Percentiles rank a stretch among this genome's conserved stretches.
These are phyloP conservation scores for Noccaea bulbosa DNA, from an alignment of 345 rosid species.

Conservation along the genomic window DNA sequence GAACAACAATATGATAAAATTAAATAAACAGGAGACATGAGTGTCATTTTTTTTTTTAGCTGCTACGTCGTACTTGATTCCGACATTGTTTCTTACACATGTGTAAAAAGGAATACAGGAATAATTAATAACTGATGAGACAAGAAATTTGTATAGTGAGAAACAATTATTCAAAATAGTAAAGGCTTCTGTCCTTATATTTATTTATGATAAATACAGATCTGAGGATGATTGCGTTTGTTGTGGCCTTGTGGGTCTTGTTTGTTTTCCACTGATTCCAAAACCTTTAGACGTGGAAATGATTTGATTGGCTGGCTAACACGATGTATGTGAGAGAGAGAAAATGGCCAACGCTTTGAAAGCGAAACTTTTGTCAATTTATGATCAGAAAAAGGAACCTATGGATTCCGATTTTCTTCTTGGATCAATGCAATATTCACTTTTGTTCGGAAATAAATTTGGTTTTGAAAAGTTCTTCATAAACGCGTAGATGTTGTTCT, in stretches of 20 bases:
- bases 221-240: conserved; percentile 34
- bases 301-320: conserved; percentile 37
- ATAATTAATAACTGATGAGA: conserved; percentile 25
- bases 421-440: no score
- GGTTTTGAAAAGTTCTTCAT: no score
- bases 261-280: conserved; percentile 42
- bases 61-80: conserved; percentile 34
- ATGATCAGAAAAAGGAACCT: conserved; percentile 30
- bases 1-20: background rate
- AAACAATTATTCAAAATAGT: conserved; percentile 33
- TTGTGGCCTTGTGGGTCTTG: conserved; percentile 42
- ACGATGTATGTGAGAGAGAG: conserved; percentile 29
- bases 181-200: conserved; percentile 20
- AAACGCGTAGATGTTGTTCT: no score
- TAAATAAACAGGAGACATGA: conserved; percentile 1
- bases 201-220: conserved; percentile 35
- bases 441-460: no score
- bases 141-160: conserved; percentile 13
- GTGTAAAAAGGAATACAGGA: conserved; percentile 25
- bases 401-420: no score
- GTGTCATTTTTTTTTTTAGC: conserved; percentile 5
- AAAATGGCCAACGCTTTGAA: conserved; percentile 41
- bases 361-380: conserved; percentile 41
- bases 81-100: conserved; percentile 35
- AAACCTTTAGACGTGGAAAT: conserved; percentile 31